Conservation (phyloP, 106 monocot species). For the Allium fistulosum region DNA sequence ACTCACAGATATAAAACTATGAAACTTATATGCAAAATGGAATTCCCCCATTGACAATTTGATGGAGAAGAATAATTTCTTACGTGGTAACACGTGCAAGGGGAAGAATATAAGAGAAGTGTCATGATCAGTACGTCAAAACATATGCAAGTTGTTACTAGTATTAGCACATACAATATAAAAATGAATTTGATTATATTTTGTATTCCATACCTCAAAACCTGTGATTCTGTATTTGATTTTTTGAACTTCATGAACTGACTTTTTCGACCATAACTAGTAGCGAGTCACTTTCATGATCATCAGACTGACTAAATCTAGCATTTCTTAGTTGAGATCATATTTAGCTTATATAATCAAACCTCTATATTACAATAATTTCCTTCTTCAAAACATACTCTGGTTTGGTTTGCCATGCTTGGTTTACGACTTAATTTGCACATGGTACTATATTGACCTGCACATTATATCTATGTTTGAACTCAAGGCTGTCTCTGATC, state of each 20-base stretch:
- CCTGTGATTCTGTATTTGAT: background rate
- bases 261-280: background rate
- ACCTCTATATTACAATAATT: too few relatives aligned
- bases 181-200: background rate
- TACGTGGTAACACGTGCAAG: background rate
- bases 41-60: background rate
- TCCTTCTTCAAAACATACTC: too few relatives aligned
- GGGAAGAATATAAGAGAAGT: background rate
- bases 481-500: too few relatives aligned
- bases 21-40: background rate
- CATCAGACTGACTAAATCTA: too few relatives aligned
- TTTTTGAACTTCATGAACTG: background rate
- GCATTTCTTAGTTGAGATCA: too few relatives aligned
- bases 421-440: too few relatives aligned
- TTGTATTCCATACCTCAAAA: background rate
- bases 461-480: too few relatives aligned
- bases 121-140: background rate
- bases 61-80: background rate
- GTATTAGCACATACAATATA: background rate
- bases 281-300: background rate
- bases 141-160: background rate
- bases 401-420: too few relatives aligned
- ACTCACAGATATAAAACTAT: background rate
- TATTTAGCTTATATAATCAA: too few relatives aligned
- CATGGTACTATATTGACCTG: too few relatives aligned